Conservation (phyloP, 1,284 basidiomycete species). For the Pisolithus thermaeus region DNA sequence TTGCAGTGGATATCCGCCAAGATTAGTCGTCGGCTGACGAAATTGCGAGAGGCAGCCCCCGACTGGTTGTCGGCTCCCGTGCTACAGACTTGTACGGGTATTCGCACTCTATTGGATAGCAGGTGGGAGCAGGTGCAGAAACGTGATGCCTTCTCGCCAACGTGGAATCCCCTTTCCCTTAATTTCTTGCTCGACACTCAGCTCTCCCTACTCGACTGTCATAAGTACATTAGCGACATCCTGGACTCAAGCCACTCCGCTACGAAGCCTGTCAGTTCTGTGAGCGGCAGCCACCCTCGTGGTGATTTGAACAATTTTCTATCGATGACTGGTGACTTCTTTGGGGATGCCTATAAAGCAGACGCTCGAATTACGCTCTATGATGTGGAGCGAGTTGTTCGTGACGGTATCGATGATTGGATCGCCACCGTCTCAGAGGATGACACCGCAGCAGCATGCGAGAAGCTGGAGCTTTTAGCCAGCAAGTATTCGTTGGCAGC, state of each 20-base stretch:
- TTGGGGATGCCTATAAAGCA: constrained; percentile 7
- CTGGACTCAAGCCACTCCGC: constrained; percentile 1
- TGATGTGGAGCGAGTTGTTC: constrained; percentile 33
- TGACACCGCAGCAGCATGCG: constrained; percentile 10
- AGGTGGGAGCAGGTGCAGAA: constrained; percentile 12
- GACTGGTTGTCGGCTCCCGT: too few species aligned
- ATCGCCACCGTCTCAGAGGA: constrained; percentile 9
- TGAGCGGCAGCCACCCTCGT: constrained; percentile 6
- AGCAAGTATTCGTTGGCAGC: constrained; percentile 27
- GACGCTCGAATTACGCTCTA: constrained; percentile 22
- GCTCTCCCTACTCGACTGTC: constrained; percentile 26
- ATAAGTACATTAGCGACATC: constrained; percentile 18
- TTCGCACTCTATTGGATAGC: constrained; percentile 9
- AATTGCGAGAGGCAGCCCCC: too few species aligned
- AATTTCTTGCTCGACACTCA: constrained; percentile 24
- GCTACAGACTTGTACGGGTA: neutral
- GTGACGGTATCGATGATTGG: constrained; percentile 28
- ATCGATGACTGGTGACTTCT: constrained; percentile 12
- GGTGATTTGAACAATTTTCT: constrained; percentile 20
- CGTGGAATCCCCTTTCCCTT: constrained; percentile 24
- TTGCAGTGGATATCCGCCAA: too few species aligned
- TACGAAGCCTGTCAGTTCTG: constrained; percentile 8
- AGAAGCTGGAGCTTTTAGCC: constrained; percentile 21
- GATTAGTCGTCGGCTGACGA: too few species aligned
- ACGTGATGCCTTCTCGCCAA: constrained; percentile 6